Conservation (phyloP, 345 rosid species). For the Cardamine chenopodiifolia region DNA sequence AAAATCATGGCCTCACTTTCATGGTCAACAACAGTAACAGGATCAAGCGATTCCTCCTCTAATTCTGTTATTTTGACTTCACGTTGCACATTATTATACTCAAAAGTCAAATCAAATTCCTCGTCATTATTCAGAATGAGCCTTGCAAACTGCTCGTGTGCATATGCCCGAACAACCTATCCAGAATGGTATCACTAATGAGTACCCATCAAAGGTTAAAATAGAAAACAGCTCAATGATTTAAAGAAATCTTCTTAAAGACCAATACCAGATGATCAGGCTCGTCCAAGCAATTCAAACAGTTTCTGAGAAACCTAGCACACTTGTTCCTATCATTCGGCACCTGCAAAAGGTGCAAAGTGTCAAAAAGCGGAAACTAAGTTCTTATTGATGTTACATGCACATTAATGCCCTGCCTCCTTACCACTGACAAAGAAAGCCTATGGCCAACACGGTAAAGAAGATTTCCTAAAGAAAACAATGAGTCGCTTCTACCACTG, state of each 20-base stretch:
- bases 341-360: constrained; percentile 54
- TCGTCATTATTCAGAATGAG: constrained; percentile 76
- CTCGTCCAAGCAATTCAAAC: constrained; percentile 80
- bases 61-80: constrained; percentile 58
- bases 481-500: constrained; percentile 67
- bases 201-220: constrained; percentile 23
- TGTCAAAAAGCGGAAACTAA: constrained; percentile 20
- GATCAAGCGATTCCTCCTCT: constrained; percentile 58
- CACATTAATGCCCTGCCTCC: constrained; percentile 22
- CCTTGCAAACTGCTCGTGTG: constrained; percentile 96
- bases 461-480: constrained; percentile 86
- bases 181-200: constrained; percentile 26
- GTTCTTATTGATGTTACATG: background rate
- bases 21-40: constrained; percentile 43
- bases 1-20: constrained; percentile 42
- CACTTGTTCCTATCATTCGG: constrained; percentile 71
- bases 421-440: constrained; percentile 86
- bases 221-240: constrained; percentile 6
- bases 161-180: constrained; percentile 91
- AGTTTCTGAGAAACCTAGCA: constrained; percentile 74
- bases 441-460: constrained; percentile 92
- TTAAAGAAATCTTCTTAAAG: background rate
- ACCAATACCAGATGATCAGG: constrained; percentile 79
- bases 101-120: constrained; percentile 60
- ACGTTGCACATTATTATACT: constrained; percentile 58